Evolutionary conservation across 371 early-diverging fungal genomes (phyloP), one percentile per base, ranked within the genome.

Genomic region (Rhizopus delemar): DNA sequence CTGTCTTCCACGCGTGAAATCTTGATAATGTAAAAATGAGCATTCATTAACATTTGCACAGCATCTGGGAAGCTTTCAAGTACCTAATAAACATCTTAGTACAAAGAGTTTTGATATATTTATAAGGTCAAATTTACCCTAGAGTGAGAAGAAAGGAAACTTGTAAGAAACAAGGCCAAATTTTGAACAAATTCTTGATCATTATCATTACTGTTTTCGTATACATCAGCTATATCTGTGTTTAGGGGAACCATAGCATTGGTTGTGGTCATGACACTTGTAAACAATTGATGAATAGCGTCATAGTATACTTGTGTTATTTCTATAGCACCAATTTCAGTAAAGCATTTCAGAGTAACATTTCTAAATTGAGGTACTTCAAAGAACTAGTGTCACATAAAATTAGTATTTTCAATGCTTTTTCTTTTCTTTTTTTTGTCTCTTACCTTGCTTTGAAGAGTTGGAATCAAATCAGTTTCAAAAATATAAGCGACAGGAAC

Each of bases 401-500:
- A 22, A 28, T 3, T 29, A 12, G 3, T 15, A 41, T 36, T 53
- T 28, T 9, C 1, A 16, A 8, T 36, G 6, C 11, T 36, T 36
- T 36, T 36, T 36, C 11, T 11, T 32, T 7, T 31, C 81, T 60
- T 85, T 92, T 92, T 67, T 96, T 86, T n/a, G 78, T 84, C 51
- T 88, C 80, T 62, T 86, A 93, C 93, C 67, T 96, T 86, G 15
- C 77, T 83, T 51, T 88, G 84, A 51, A 98, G 80, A 39, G 87
- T 88, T 53, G 89, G 92, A 39, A 99, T 94, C 46, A 99, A 74
- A 65, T 91, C 87, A 13, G 95, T 96, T 70, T 98, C 93, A 62
- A 99, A 99, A 51, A 99, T 92, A 72, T 92, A 99, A 16, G 95
- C 97, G 33, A 93, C 80, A 31, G 98, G 98, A 64, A 99, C 92